A percentile compares a stretch with the other conserved stretches of the same genome.
Conservation (phyloP, 2,329 filamentous ascomycete species). For the Chrysosporium keratinophilum region DNA sequence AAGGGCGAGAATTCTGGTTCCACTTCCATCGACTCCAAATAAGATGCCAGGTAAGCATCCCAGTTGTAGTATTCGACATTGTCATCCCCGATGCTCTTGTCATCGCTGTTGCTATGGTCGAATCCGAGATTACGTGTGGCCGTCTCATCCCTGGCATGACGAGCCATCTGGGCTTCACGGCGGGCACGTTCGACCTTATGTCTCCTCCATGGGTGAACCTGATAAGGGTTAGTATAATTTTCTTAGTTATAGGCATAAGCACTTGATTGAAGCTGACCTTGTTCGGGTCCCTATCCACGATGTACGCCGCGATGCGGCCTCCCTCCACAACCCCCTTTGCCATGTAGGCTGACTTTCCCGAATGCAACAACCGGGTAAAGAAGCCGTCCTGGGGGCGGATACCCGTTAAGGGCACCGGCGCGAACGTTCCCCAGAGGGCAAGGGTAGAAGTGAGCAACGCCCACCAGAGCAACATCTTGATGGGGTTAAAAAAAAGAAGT, state of each 20-base stretch:
- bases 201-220: not conserved
- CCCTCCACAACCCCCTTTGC: not conserved
- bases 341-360: not conserved
- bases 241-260: no score
- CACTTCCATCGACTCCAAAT: no score
- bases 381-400: constrained; percentile 18
- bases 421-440: constrained; percentile 21
- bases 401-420: constrained; percentile 18
- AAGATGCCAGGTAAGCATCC: no score
- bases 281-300: not conserved
- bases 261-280: not conserved
- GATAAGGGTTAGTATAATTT: not conserved
- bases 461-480: constrained; percentile 18
- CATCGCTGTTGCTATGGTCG: not conserved
- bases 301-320: not conserved
- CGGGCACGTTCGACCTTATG: no score
- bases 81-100: not conserved
- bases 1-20: no score
- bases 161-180: not conserved
- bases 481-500: not conserved
- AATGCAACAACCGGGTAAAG: not conserved
- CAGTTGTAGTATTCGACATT: no score
- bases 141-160: not conserved
- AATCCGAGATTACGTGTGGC: not conserved
- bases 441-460: constrained; percentile 18